Percentiles rank a stretch among this genome's conserved stretches.
Evolutionary conservation across 106 monocot genomes (phyloP).

Genomic region (Phalaenopsis equestris): DNA sequence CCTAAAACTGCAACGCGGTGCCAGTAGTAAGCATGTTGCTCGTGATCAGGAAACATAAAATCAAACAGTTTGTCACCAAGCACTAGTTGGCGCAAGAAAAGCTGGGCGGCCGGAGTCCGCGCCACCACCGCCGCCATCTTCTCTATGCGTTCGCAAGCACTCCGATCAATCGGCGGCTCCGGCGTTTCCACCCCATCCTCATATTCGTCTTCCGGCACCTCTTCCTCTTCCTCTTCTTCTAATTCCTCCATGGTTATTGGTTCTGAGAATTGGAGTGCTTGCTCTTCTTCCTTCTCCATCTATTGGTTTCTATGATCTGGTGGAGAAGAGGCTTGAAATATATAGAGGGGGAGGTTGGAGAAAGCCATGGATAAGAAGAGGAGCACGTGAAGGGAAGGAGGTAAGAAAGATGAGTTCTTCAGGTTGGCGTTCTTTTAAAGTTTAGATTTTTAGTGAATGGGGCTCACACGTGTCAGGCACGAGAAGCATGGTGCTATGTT

Average conservation of each 20-base stretch:
- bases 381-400: neutral
- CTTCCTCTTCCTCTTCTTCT: neutral
- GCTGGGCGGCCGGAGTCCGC: neutral
- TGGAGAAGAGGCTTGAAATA: neutral
- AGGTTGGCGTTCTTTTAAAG: no score
- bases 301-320: neutral
- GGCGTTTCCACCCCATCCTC: neutral
- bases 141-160: neutral
- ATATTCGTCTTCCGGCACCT: neutral
- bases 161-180: neutral
- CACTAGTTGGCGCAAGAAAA: neutral
- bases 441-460: no score
- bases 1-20: neutral
- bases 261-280: neutral
- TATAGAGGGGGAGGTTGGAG: neutral
- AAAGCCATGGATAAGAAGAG: neutral
- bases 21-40: neutral
- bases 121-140: neutral
- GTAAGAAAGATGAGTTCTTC: neutral
- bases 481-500: no score
- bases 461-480: no score
- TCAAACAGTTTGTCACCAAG: neutral
- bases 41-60: neutral
- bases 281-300: conserved; percentile 3
- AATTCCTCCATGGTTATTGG: neutral